These are phyloP conservation scores for Boeremia lycopersici DNA, from an alignment of 2,329 filamentous ascomycete genomes.

Conservation along the genomic window DNA sequence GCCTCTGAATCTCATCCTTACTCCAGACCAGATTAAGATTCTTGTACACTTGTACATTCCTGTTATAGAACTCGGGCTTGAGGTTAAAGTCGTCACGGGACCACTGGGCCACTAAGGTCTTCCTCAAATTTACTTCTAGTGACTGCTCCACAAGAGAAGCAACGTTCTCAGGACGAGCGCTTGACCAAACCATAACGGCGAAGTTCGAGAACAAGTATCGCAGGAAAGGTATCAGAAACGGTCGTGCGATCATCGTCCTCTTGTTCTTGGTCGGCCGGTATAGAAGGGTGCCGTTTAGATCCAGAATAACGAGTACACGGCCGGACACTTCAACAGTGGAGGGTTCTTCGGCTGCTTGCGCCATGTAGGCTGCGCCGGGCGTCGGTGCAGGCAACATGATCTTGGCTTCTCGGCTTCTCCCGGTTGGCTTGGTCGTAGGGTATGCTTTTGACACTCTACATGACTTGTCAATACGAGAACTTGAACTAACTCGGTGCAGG, in stretches of 20 bases:
- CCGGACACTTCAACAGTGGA: constrained; percentile 54
- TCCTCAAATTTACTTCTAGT: constrained; percentile 61
- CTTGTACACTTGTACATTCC: constrained; percentile 88
- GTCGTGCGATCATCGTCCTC: constrained; percentile 68
- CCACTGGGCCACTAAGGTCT: constrained; percentile 73
- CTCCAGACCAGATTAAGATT: constrained; percentile 75
- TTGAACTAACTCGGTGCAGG: constrained; percentile 15
- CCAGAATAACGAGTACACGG: constrained; percentile 80
- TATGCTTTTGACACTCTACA: constrained; percentile 17
- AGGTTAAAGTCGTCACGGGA: constrained; percentile 78
- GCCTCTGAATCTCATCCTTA: constrained; percentile 50
- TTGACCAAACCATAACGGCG: constrained; percentile 88
- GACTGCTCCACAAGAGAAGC: constrained; percentile 68
- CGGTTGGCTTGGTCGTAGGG: constrained; percentile 7
- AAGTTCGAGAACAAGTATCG: constrained; percentile 75
- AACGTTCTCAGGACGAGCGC: constrained; percentile 77
- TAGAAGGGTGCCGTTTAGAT: constrained; percentile 91
- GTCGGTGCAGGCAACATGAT: constrained; percentile 59
- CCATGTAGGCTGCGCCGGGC: constrained; percentile 67
- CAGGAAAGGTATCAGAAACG: constrained; percentile 72
- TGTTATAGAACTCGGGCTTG: constrained; percentile 65
- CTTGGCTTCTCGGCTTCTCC: constrained; percentile 32
- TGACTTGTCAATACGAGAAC: constrained; percentile 31
- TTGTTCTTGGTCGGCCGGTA: constrained; percentile 63
- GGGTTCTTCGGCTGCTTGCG: constrained; percentile 52